Evolutionary conservation across 331 rosid species (phyloP).

Genomic region (Quercus tomentella): DNA sequence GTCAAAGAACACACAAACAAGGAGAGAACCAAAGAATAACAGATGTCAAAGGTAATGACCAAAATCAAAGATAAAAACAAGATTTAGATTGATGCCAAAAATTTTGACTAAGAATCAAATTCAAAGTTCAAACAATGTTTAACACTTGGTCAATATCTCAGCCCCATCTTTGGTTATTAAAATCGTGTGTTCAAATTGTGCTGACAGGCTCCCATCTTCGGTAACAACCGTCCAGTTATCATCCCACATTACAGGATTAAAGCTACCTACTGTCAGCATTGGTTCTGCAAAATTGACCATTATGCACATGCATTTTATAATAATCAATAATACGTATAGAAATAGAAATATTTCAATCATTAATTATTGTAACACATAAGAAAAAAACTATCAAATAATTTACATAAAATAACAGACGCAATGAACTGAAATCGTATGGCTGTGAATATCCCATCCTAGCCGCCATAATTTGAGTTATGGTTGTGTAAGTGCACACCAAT

Average conservation of each 20-base stretch:
- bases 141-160: conserved; percentile 77
- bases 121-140: neutral
- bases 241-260: conserved; percentile 80
- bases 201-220: conserved; percentile 84
- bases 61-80: neutral
- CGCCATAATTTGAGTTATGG: neutral
- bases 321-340: neutral
- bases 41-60: neutral
- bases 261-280: conserved; percentile 87
- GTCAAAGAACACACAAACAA: neutral
- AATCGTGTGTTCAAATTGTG: conserved; percentile 93
- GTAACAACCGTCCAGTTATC: conserved; percentile 94
- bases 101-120: neutral
- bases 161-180: conserved; percentile 75
- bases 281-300: conserved; percentile 51
- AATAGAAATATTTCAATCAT: neutral
- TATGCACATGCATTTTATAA: neutral
- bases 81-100: neutral
- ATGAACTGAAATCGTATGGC: neutral
- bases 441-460: neutral
- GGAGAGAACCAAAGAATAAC: neutral
- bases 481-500: neutral
- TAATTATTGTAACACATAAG: neutral
- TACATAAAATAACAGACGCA: neutral
- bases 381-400: neutral